Base-by-base conservation (phyloP, 2,329 filamentous ascomycete genomes). In the Penicillium thymicola region DNA sequence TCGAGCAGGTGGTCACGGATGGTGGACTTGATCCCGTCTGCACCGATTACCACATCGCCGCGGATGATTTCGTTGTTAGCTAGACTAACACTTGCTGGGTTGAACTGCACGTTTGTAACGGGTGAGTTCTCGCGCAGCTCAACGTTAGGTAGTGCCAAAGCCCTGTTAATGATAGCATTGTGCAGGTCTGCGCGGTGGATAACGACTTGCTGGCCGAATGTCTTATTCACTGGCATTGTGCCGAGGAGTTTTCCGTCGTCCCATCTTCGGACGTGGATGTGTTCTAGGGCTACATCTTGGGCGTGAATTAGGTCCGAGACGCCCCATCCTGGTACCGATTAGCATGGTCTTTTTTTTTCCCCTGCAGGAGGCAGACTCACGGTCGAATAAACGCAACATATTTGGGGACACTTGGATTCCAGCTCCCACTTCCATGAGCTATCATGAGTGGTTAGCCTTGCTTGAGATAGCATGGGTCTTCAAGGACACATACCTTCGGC, bases 371-470 rank as follows among this genome's bases (percentile, higher is more conserved):
- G 2, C 38, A 38, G 30, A 66, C 70, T 66, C 57, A 74, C 82
- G 79, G 67, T 90, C 86, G 10, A 94, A 82, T 8, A 93, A 86
- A 6, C 87, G 82, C 4, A 87, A 82, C 81, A 92, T 89, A 62
- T 94, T 94, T 0, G 89, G 89, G 0, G 90, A 89, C 47, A 92
- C 81, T 71, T 94, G 90, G 58, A 94, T 92, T 3, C 90, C 90
- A 1, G 90, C 90, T 43, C 90, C 90, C 8, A 93, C 89, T 59
- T 74, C 71, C 62, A 65, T 63, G 42, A 74, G 62, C 71, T 73
- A 45, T 32, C 16, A 14, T 13, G 2, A 30, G 16, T 38, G 14
- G 13, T 49, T 21, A 28, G 14, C 27, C 2, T 16, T 18, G 11
- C 3, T 7, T 25, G 27, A 14, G 6, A 30, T 32, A 21, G 16